A percentile compares a stretch with the other conserved stretches of the same genome.
These are phyloP conservation scores for Colletotrichum magnum DNA, from an alignment of 2,329 filamentous ascomycete species.

Conservation along the genomic window DNA sequence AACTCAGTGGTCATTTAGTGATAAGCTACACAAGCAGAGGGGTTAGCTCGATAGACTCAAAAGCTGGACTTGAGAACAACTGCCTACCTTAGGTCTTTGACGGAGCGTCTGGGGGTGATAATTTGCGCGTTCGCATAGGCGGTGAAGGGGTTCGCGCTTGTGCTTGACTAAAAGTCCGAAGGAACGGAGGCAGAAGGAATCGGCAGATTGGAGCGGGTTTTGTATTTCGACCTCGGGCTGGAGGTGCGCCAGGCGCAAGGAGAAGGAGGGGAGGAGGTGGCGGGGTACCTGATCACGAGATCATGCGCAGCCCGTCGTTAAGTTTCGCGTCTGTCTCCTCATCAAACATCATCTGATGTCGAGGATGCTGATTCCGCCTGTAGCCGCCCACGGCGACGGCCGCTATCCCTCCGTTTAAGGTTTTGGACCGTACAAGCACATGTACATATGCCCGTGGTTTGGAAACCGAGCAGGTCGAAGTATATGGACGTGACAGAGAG, in stretches of 20 bases:
- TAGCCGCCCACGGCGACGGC: conserved; percentile 26
- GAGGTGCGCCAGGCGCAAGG: conserved; percentile 4
- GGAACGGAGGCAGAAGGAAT: neutral
- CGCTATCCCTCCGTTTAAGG: conserved; percentile 20
- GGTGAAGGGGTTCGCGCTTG: neutral
- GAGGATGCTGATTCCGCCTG: conserved; percentile 7
- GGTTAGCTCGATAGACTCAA: no score
- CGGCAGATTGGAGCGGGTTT: conserved; percentile 9
- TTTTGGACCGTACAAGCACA: conserved; percentile 14
- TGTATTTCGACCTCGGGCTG: neutral
- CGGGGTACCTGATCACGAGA: conserved; percentile 31
- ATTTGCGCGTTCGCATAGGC: neutral
- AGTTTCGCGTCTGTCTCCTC: conserved; percentile 38
- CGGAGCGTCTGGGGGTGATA: no score
- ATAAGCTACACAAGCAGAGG: no score
- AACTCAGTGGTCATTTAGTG: no score
- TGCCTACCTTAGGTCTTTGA: no score
- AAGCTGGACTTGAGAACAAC: no score
- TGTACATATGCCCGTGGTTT: conserved; percentile 21
- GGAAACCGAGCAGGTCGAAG: conserved; percentile 29
- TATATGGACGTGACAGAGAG: neutral
- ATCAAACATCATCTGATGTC: conserved; percentile 40
- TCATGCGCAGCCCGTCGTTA: conserved; percentile 5
- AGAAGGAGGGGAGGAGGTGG: conserved; percentile 18
- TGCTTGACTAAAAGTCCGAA: neutral